Percentiles rank a stretch among this genome's conserved stretches.
phyloP scores from a whole-genome alignment of 2,329 filamentous ascomycete species.

The Claviceps sorghi region DNA sequence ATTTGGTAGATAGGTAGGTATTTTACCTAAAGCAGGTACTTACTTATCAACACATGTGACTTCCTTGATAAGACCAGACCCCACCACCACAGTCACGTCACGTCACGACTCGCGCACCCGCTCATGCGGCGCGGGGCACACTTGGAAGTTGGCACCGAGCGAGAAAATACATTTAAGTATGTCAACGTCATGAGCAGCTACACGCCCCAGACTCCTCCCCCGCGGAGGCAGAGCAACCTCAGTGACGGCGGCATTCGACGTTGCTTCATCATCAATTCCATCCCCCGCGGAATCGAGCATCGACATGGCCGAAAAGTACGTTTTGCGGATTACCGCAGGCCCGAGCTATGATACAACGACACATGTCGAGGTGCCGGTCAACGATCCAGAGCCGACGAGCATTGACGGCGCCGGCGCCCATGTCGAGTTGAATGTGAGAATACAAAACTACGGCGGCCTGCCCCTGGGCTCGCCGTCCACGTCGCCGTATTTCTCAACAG shows the following conservation, averaged over 20 bases:
- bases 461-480: slow-evolving; percentile 53
- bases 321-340: slow-evolving; percentile 70
- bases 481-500: slow-evolving; percentile 61
- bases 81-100: too few species aligned
- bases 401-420: slow-evolving; percentile 52
- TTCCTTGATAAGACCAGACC: too few species aligned
- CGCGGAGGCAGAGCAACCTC: background rate
- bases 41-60: too few species aligned
- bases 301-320: slow-evolving; percentile 54
- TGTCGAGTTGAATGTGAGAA: slow-evolving; percentile 57
- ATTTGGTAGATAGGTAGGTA: too few species aligned
- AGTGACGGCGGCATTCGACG: background rate
- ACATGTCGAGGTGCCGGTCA: slow-evolving; percentile 66
- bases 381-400: slow-evolving; percentile 45
- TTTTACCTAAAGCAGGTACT: too few species aligned
- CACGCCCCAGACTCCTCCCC: too few species aligned
- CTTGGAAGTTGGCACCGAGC: too few species aligned
- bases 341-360: slow-evolving; percentile 55
- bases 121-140: too few species aligned
- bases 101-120: too few species aligned
- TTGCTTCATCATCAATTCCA: background rate
- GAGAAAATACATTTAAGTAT: background rate
- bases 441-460: slow-evolving; percentile 55
- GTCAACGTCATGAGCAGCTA: background rate
- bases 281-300: background rate